Conservation (phyloP, 768 basidiomycete genomes). For the Pleurotus ostreatus region DNA sequence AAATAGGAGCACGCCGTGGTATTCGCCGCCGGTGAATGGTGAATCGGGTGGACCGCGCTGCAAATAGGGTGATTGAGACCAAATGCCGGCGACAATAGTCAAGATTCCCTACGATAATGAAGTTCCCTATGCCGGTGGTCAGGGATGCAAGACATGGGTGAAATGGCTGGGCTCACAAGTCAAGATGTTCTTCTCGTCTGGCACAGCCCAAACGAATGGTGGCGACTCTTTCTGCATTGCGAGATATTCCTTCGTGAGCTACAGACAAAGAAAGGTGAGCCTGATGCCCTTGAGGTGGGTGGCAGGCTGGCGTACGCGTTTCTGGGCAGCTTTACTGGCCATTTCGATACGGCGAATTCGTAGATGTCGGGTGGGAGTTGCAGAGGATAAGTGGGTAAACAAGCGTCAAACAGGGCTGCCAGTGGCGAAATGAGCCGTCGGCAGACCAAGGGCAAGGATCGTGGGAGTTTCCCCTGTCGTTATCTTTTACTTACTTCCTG, state of each 20-base stretch:
- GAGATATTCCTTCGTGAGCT: constrained; percentile 87
- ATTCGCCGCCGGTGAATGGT: constrained; percentile 89
- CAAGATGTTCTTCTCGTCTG: constrained; percentile 97
- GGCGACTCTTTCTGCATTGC: constrained; percentile 91
- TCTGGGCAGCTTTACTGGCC: constrained; percentile 85
- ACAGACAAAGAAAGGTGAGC: constrained; percentile 6
- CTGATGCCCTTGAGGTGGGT: constrained; percentile 6
- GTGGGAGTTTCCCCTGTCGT: background rate
- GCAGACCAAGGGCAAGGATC: background rate
- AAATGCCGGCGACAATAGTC: constrained; percentile 2
- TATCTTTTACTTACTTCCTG: too few relatives aligned
- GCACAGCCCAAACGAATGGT: constrained; percentile 92
- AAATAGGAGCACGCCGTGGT: constrained; percentile 89
- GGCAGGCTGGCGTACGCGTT: constrained; percentile 50
- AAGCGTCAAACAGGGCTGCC: constrained; percentile 3
- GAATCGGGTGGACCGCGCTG: constrained; percentile 94
- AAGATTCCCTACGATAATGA: constrained; percentile 68
- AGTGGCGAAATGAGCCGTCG: background rate
- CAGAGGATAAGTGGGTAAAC: background rate
- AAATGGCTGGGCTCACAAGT: constrained; percentile 60
- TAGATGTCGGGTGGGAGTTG: background rate
- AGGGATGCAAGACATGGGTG: constrained; percentile 2
- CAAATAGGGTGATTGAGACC: constrained; percentile 13
- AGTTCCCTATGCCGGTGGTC: constrained; percentile 68
- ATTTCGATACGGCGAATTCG: constrained; percentile 31